Evolutionary conservation across 768 basidiomycete species (phyloP).

Genomic region (Suillus lakei): DNA sequence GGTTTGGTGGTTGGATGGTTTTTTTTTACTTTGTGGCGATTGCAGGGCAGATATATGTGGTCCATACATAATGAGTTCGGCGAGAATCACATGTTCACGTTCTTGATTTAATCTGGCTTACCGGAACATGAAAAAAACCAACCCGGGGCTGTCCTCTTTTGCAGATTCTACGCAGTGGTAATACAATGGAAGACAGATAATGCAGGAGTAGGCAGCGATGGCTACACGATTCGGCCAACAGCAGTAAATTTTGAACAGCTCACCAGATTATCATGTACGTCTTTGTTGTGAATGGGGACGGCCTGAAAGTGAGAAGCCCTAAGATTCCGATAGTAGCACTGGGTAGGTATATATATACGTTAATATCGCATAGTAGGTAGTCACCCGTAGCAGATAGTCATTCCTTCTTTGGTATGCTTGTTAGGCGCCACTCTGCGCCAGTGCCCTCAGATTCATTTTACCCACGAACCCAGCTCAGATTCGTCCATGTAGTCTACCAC

Average conservation of each 20-base stretch:
- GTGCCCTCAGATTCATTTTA: neutral
- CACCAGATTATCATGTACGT: neutral
- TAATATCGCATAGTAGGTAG: neutral
- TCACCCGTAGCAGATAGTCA: neutral
- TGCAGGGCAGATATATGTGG: no score
- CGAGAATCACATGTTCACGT: no score
- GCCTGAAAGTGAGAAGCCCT: neutral
- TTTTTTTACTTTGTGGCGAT: no score
- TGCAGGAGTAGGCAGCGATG: neutral
- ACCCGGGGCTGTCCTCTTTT: no score
- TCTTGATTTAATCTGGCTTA: no score
- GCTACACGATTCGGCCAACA: neutral
- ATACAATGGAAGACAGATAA: no score
- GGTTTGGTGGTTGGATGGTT: no score
- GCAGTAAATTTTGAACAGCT: neutral
- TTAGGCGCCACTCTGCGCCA: neutral
- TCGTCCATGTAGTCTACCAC: slow-evolving; percentile 26
- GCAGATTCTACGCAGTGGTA: no score
- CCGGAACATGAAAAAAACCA: no score
- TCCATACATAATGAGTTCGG: no score
- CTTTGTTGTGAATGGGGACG: neutral
- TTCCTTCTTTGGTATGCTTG: neutral
- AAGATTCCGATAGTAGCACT: neutral
- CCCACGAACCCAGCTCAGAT: neutral
- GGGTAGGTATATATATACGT: neutral